A percentile compares a stretch with the other conserved stretches of the same genome.
phyloP scores from a whole-genome alignment of 495 filamentous ascomycete species.

The Tuber indicum region DNA sequence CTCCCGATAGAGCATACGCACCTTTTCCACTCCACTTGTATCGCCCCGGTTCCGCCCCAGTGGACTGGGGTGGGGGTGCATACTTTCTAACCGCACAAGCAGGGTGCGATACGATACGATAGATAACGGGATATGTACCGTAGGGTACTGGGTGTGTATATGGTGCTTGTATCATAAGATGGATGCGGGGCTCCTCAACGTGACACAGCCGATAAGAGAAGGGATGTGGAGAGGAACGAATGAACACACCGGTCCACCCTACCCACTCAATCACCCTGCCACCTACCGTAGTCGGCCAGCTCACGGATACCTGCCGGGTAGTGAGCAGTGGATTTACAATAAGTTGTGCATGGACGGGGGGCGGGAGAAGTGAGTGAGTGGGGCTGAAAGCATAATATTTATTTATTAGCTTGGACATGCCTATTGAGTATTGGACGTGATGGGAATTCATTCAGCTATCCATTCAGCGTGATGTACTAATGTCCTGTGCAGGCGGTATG shows the following conservation, averaged over 20 bases:
- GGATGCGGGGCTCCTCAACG: background rate
- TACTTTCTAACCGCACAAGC: background rate
- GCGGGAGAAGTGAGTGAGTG: background rate
- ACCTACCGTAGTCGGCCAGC: background rate
- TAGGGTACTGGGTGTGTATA: too few relatives aligned
- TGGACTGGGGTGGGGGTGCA: background rate
- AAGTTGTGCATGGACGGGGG: background rate
- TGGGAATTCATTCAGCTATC: background rate
- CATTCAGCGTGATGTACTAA: background rate
- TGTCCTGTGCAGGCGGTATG: background rate
- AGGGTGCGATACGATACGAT: background rate
- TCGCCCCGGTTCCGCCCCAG: background rate
- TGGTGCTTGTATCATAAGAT: background rate
- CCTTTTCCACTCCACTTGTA: background rate
- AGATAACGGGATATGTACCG: background rate
- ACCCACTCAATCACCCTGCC: background rate
- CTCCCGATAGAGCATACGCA: background rate
- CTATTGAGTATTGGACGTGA: background rate
- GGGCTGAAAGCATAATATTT: background rate
- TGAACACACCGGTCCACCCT: background rate
- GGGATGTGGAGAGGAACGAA: background rate
- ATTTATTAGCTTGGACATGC: slow-evolving; percentile 4
- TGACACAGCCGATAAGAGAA: background rate
- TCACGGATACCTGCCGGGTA: background rate
- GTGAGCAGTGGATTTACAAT: background rate